Base-by-base conservation (phyloP, 805 yeast genomes). In the Lachancea nothofagi region DNA sequence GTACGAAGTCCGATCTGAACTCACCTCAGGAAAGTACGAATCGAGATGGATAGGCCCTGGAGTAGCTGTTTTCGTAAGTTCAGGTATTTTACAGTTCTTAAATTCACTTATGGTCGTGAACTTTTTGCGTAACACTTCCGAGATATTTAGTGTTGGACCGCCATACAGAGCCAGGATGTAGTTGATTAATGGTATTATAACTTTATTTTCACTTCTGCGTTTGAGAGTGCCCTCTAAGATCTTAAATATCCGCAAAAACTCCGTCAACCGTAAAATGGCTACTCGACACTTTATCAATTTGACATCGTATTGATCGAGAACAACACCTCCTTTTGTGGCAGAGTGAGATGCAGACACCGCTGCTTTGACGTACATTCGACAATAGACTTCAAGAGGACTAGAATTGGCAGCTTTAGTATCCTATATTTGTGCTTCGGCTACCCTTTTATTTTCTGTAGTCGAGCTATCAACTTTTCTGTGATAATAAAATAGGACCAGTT, bases 261-360 rank as follows among this genome's bases (percentile, higher is more conserved):
- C 57, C 26, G 63, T 62, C 19, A 78, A 50, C 51, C 78, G 78
- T 41, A 60, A 53, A 2, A 72, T 61, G 7, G 78, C 74, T 49
- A 75, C 75, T 40, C 70, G 71, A 55, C 73, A 81, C 54, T 81
- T 84, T 3, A 80, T 57, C 17, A 77, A 65, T 44, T 72, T 71
- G 10, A 78, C 75, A 47, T 80, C 87, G 34, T 70, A 62, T 2
- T 74, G 62, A 48, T 71, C 74, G 41, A 77, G 44, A 9, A 57
- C 45, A 9, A 62, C 53, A 2, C 65, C 56, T 14, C 62, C 65
- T 31, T 53, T 60, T 9, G 59, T 38, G 7, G 60, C 47, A 0
- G 70, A 55, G 3, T 63, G 64, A 15, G 54, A 48, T 18, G 67
- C 66, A 15, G 68, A 64, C 9, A 67, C 66, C 2, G 42, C 38